Evolutionary conservation across 176 grass and related monocot species (phyloP), one percentile per base, ranked within the genome.

Genomic region (Aegilops sharonensis): DNA sequence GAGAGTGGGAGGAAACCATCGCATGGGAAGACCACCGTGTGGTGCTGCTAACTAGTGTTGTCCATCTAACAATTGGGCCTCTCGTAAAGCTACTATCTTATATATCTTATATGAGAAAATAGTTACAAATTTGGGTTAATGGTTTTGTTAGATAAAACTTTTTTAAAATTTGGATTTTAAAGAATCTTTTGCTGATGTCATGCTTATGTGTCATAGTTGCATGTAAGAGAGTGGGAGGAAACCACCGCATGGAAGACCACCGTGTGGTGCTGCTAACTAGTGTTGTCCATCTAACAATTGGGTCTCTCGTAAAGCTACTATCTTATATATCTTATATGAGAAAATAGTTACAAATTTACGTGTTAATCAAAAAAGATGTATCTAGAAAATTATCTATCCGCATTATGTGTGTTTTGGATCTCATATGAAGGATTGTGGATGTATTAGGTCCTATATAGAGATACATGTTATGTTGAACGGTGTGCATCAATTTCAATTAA

Each of bases 321-420:
- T 72, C 68, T 72, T 42, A 21, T 23, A 50, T 50, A 50, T 50
- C 14, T 73, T 73, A 13, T 45, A 73, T 43, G 11, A 25, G 70
- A 25, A 73, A 73, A 11, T 45, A 73, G 21, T 73, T 45, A 45
- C 42, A 24, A 14, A 8, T 45, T 24, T 73, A 0, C 10, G 39
- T 73, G 70, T 43, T 45, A 45, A 45, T 45, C 5, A 9, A 25
- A 73, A 45, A 73, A 43, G 70, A 73, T 73, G 23, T 73, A 73
- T 43, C 70, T 45, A 11, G 17, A 69, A 43, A 71, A 42, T 21
- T 43, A 72, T 72, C 21, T 73, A 25, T 43, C 37, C 37, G 40
- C 37, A 73, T 45, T 45, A 45, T 73, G 69, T 42, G 21, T 73
- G 70, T 45, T 73, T 73, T 43, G 39, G 70, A 45, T 73, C 68